These are phyloP conservation scores for Eutrema yunnanense DNA, from an alignment of 345 rosid species.

Conservation along the genomic window DNA sequence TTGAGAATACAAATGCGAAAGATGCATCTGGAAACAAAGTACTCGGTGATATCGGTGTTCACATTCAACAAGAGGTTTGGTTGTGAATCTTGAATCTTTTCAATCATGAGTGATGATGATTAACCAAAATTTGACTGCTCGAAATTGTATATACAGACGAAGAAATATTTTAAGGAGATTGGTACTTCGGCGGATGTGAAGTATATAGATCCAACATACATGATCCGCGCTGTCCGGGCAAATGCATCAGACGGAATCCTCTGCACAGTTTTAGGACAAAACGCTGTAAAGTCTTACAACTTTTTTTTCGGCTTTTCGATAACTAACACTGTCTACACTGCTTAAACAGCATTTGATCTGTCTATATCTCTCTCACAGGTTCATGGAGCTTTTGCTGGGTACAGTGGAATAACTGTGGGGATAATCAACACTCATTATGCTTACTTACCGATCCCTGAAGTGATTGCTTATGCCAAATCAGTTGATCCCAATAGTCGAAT, in stretches of 20 bases:
- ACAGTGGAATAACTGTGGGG: conserved; percentile 81
- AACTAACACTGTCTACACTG: neutral
- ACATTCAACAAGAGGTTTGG: conserved; percentile 91
- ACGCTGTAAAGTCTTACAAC: conserved; percentile 59
- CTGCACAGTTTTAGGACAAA: conserved; percentile 92
- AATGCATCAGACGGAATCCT: conserved; percentile 96
- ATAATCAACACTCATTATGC: conserved; percentile 85
- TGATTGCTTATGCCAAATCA: conserved; percentile 63
- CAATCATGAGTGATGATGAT: neutral
- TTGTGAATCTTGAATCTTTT: neutral
- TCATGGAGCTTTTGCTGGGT: conserved; percentile 89
- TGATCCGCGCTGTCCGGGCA: conserved; percentile 93
- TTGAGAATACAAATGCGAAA: conserved; percentile 76
- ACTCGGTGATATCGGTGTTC: conserved; percentile 81
- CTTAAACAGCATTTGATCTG: neutral
- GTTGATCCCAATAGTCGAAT: conserved; percentile 89
- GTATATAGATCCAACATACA: conserved; percentile 95
- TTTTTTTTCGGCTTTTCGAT: neutral
- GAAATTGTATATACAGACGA: conserved; percentile 40
- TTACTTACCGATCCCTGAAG: conserved; percentile 87
- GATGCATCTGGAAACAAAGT: conserved; percentile 95
- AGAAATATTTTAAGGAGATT: conserved; percentile 63
- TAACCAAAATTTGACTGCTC: neutral
- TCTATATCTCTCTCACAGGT: conserved; percentile 42
- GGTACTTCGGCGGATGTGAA: conserved; percentile 72